phyloP scores from a whole-genome alignment of 2,329 filamentous ascomycete species.

The Penicillium sp. region DNA sequence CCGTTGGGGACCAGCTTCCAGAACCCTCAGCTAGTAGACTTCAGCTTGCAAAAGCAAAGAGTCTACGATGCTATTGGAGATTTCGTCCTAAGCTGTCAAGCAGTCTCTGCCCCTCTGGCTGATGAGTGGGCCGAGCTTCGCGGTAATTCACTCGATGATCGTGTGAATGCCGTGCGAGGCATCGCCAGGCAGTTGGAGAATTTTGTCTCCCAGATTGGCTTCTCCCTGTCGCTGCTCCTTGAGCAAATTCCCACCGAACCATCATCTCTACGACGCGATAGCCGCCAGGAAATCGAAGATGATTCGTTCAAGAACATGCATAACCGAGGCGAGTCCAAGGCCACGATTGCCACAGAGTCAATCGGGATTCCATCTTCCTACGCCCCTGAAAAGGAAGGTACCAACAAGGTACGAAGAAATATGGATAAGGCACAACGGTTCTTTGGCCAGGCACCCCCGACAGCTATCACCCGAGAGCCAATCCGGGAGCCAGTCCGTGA shows the following conservation, averaged over 20 bases:
- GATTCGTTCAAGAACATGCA: conserved; percentile 25
- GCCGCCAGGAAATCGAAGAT: conserved; percentile 30
- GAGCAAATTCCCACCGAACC: conserved; percentile 65
- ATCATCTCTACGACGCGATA: conserved; percentile 47
- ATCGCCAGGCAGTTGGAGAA: conserved; percentile 79
- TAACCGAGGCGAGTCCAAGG: conserved; percentile 33
- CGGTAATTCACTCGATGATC: conserved; percentile 82
- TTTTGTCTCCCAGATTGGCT: conserved; percentile 81
- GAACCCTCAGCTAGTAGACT: conserved; percentile 82
- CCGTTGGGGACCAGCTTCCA: conserved; percentile 74
- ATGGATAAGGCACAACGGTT: conserved; percentile 49
- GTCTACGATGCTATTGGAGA: conserved; percentile 93
- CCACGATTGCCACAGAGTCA: conserved; percentile 38
- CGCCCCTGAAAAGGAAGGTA: conserved; percentile 36
- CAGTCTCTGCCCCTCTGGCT: conserved; percentile 82
- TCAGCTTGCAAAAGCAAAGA: conserved; percentile 85
- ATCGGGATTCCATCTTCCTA: conserved; percentile 49
- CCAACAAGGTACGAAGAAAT: conserved; percentile 42
- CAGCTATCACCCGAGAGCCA: conserved; percentile 38
- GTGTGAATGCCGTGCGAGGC: conserved; percentile 74
- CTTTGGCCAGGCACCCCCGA: conserved; percentile 47
- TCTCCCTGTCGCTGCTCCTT: conserved; percentile 80
- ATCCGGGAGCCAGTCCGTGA: conserved; percentile 47
- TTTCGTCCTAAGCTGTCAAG: conserved; percentile 80
- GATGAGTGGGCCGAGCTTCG: conserved; percentile 96